Conservation (phyloP, 2,329 filamentous ascomycete genomes). For the Diaporthe citri region DNA sequence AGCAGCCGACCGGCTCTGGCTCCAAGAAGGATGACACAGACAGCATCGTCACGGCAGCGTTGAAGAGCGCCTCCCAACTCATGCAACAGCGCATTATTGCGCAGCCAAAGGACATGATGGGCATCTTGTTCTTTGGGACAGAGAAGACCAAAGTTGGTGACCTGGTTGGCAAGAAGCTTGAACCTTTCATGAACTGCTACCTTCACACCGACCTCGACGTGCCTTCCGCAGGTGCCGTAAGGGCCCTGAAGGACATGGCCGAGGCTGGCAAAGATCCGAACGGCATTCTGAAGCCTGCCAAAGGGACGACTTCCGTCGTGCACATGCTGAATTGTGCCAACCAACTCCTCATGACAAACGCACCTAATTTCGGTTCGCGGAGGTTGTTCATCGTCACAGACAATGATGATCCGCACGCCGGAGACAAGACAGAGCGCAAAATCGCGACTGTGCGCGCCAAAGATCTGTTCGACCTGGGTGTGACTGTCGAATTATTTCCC, state of each 20-base stretch:
- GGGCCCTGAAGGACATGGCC: slow-evolving; percentile 78
- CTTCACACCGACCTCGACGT: slow-evolving; percentile 89
- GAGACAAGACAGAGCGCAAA: slow-evolving; percentile 79
- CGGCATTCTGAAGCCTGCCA: slow-evolving; percentile 76
- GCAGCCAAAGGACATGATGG: slow-evolving; percentile 97
- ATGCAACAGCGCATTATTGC: slow-evolving; percentile 99
- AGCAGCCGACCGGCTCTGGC: slow-evolving; percentile 67
- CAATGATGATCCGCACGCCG: slow-evolving; percentile 85
- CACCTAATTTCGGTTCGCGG: slow-evolving; percentile 92
- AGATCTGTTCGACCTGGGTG: slow-evolving; percentile 93
- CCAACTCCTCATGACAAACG: slow-evolving; percentile 94
- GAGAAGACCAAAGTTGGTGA: slow-evolving; percentile 84
- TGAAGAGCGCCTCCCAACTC: slow-evolving; percentile 93
- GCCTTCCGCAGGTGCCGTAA: slow-evolving; percentile 89
- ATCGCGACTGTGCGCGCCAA: slow-evolving; percentile 89
- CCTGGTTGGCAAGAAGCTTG: slow-evolving; percentile 66
- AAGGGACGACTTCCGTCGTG: slow-evolving; percentile 81
- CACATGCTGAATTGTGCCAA: slow-evolving; percentile 96
- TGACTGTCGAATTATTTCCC: slow-evolving; percentile 92
- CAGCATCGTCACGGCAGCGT: slow-evolving; percentile 82
- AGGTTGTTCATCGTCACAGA: slow-evolving; percentile 97
- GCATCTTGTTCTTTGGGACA: slow-evolving; percentile 91
- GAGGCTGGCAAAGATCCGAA: slow-evolving; percentile 82
- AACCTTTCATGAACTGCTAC: slow-evolving; percentile 91
- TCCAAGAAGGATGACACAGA: slow-evolving; percentile 76